These are phyloP conservation scores for Colletotrichum sp. DNA, from an alignment of 2,329 filamentous ascomycete genomes.

Conservation along the genomic window DNA sequence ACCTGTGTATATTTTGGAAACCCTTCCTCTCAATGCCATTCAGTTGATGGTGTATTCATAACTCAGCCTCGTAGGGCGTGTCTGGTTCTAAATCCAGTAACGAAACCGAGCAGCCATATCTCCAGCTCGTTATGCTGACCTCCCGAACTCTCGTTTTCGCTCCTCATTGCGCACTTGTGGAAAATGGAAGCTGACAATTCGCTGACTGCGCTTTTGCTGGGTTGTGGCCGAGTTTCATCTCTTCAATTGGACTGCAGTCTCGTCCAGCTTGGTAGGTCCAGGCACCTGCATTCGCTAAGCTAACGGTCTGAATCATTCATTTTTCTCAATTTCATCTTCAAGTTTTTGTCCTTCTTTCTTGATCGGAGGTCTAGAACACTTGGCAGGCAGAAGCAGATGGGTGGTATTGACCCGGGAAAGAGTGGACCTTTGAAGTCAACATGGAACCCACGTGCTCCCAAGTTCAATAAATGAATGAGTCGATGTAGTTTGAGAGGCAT, in stretches of 20 bases:
- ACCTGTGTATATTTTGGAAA: background rate
- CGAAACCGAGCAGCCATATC: background rate
- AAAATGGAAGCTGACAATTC: rapidly evolving
- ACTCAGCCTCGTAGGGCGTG: background rate
- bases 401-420: background rate
- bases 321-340: background rate
- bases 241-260: rapidly evolving
- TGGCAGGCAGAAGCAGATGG: background rate
- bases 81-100: background rate
- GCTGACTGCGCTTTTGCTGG: rapidly evolving
- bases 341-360: background rate
- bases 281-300: background rate
- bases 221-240: rapidly evolving
- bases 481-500: background rate
- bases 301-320: rapidly evolving
- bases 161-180: rapidly evolving
- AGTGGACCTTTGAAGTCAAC: background rate
- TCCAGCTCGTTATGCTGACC: no score
- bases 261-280: rapidly evolving
- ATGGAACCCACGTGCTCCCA: background rate
- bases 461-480: background rate
- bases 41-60: background rate
- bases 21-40: background rate
- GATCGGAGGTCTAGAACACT: background rate
- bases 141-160: background rate